Evolutionary conservation across 768 basidiomycete species (phyloP), one percentile per base, ranked within the genome.

Genomic region (Daedaleopsis sinensis): DNA sequence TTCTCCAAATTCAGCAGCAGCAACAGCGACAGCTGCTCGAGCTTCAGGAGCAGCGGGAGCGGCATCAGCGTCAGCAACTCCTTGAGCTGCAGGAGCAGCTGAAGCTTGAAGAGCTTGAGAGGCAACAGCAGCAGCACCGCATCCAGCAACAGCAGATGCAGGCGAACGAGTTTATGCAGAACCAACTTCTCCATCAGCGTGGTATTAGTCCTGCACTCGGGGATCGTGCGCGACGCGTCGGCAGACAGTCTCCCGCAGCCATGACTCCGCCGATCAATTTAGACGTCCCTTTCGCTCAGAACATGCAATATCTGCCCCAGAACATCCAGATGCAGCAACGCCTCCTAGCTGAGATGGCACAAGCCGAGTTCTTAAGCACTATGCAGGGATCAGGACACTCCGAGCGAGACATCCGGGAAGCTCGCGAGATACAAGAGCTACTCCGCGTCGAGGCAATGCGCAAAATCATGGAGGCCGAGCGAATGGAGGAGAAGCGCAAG

Each of bases 401-500:
- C 7, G 68, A 67, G 35, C 63, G 63, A 1, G 71, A 66, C 16
- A 43, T 52, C 8, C 55, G 64, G 21, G 66, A 72, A 38, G 80
- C 81, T 47, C 85, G 81, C 50, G 82, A 78, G 48, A 82, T 89
- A 59, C 87, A 89, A 69, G 92, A 92, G 61, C 83, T 86, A 5
- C 73, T 94, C 42, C 81, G 89, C 63, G 80, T 79, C 16, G 91
- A 93, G 70, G 93, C 92, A 1, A 89, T 90, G 84, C 85, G 90
- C 60, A 89, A 95, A 77, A 96, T 98, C 65, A 83, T 93, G 72
- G 93, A 94, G 73, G 89, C 96, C 0, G 96, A 96, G 74, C 84
- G 82, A 68, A 87, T 90, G 86, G 94, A 96, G 69, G 88, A 89
- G 74, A 92, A 87, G 69, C 83, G 94, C 47, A 83, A 92, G 61